These are phyloP conservation scores for Boletus rubescentipes DNA, from an alignment of 768 basidiomycete species.

Conservation along the genomic window DNA sequence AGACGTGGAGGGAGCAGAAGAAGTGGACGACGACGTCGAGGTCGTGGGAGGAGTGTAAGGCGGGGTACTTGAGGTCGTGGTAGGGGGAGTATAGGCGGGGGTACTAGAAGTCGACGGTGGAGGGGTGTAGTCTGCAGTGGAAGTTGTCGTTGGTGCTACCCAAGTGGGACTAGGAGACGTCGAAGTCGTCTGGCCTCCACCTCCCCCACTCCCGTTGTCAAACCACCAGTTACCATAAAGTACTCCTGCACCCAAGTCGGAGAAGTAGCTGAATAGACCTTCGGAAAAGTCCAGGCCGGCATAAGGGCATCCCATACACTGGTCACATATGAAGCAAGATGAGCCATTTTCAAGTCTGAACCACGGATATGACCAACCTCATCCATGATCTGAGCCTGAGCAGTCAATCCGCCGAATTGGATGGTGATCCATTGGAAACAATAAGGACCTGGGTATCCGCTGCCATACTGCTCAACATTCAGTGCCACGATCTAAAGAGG, in stretches of 20 bases:
- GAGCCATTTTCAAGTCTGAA: neutral
- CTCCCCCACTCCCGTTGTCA: conserved; percentile 38
- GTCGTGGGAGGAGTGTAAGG: conserved; percentile 18
- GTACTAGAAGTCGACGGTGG: conserved; percentile 16
- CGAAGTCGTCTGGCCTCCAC: conserved; percentile 12
- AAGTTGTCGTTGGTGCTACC: conserved; percentile 24
- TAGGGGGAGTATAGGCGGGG: conserved; percentile 17
- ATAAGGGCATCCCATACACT: conserved; percentile 68
- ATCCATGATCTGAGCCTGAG: conserved; percentile 60
- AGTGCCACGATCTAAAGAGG: conserved; percentile 52
- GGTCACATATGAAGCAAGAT: neutral
- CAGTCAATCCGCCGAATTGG: conserved; percentile 56
- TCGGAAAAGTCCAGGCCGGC: conserved; percentile 67
- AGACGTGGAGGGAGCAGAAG: conserved; percentile 5
- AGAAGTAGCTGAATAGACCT: conserved; percentile 68
- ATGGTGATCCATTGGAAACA: conserved; percentile 66
- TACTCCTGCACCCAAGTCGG: conserved; percentile 46
- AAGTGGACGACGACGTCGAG: conserved; percentile 27
- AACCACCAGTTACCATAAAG: conserved; percentile 63
- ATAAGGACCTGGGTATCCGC: conserved; percentile 59
- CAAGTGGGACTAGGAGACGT: conserved; percentile 14
- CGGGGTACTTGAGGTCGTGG: conserved; percentile 25
- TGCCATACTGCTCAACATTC: conserved; percentile 53
- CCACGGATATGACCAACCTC: conserved; percentile 39
- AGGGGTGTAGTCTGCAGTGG: conserved; percentile 20